Evolutionary conservation across 2,329 filamentous ascomycete species (phyloP).

Genomic region (Colletotrichum sp.): DNA sequence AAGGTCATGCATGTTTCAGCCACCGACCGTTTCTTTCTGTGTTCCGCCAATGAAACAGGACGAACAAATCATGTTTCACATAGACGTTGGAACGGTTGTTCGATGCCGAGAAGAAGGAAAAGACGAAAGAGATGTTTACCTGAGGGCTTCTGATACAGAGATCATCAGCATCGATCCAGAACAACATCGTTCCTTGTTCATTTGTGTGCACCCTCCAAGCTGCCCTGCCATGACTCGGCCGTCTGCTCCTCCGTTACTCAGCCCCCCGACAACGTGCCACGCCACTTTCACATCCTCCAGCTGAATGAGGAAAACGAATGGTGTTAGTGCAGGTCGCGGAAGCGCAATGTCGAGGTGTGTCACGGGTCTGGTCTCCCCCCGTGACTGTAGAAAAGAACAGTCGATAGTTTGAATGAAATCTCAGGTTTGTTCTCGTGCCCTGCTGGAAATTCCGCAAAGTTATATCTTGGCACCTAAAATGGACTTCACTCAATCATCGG

Average conservation of each 20-base stretch:
- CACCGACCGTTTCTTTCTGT: not conserved
- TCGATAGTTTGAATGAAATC: not conserved
- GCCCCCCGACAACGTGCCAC: not conserved
- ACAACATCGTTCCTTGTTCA: not conserved
- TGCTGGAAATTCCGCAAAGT: not conserved
- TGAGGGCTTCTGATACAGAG: not conserved
- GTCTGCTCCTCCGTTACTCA: not conserved
- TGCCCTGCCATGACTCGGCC: not conserved
- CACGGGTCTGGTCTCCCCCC: not conserved
- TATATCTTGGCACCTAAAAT: not conserved
- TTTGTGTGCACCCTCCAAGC: not conserved
- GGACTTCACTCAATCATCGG: not conserved
- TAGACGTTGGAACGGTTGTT: not conserved
- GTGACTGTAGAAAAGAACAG: not conserved
- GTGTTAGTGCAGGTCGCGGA: not conserved
- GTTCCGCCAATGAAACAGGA: not conserved
- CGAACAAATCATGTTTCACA: not conserved
- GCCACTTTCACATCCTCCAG: not conserved
- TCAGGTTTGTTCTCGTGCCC: not conserved
- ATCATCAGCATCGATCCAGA: not conserved
- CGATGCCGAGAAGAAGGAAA: not conserved
- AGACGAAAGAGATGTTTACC: not conserved
- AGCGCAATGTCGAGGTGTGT: not conserved
- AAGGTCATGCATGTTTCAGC: not conserved
- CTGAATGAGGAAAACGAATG: not conserved